These are phyloP conservation scores for Scytalidium sp. DNA, from an alignment of 2,329 filamentous ascomycete genomes.

Conservation along the genomic window DNA sequence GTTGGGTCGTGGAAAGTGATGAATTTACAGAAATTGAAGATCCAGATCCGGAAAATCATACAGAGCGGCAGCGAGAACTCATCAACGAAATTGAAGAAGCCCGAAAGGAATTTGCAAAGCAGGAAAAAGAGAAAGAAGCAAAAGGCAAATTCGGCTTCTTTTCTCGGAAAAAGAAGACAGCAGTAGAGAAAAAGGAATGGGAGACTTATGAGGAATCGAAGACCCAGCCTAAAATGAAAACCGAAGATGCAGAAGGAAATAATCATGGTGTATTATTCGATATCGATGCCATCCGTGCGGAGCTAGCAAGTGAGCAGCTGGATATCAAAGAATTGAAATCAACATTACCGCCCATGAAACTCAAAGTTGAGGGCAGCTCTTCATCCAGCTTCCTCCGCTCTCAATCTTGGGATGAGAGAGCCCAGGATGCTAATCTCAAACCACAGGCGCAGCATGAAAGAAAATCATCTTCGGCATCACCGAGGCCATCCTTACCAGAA, in stretches of 20 bases:
- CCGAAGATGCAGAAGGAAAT: conserved; percentile 26
- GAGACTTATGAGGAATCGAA: conserved; percentile 84
- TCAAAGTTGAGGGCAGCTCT: conserved; percentile 47
- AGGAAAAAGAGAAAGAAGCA: conserved; percentile 63
- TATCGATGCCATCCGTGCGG: conserved; percentile 86
- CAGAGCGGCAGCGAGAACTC: conserved; percentile 81
- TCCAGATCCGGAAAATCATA: conserved; percentile 91
- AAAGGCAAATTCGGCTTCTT: conserved; percentile 71
- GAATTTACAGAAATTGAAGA: conserved; percentile 98
- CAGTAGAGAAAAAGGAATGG: conserved; percentile 80
- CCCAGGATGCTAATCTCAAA: conserved; percentile 37
- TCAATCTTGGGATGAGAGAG: conserved; percentile 43
- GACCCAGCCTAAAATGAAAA: conserved; percentile 33
- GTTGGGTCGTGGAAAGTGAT: conserved; percentile 87
- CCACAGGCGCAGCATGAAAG: conserved; percentile 15
- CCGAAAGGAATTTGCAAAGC: conserved; percentile 77
- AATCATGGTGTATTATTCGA: conserved; percentile 73
- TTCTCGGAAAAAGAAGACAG: conserved; percentile 70
- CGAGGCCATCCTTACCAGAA: conserved; percentile 22
- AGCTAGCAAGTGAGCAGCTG: conserved; percentile 58
- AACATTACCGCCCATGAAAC: conserved; percentile 86
- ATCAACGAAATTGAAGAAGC: conserved; percentile 97
- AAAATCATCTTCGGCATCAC: conserved; percentile 19
- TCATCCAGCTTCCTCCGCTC: conserved; percentile 5
- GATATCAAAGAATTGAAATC: conserved; percentile 79